Percentiles rank a stretch among this genome's conserved stretches.
Evolutionary conservation across 768 basidiomycete species (phyloP).

Genomic region (Cystobasidiopsis lactophilus): DNA sequence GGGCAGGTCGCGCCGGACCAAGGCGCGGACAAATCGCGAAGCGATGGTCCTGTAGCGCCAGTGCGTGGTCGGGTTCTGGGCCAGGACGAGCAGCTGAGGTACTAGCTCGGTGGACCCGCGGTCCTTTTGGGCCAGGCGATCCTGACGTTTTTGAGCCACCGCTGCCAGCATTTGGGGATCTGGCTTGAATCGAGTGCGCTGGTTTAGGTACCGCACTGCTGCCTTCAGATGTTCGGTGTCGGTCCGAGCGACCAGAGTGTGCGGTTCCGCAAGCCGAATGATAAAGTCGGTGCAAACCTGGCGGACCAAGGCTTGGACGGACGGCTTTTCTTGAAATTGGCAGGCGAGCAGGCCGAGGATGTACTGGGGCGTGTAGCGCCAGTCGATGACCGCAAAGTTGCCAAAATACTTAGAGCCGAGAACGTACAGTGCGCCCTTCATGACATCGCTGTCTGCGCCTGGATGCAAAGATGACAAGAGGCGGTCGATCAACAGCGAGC

Average conservation of each 20-base stretch:
- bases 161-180: conserved; percentile 4
- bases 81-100: conserved; percentile 35
- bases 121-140: conserved; percentile 13
- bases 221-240: conserved; percentile 1
- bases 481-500: conserved; percentile 23
- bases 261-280: conserved; percentile 18
- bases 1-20: conserved; percentile 40
- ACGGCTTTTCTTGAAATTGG: conserved; percentile 71
- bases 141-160: conserved; percentile 4
- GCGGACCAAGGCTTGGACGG: conserved; percentile 49
- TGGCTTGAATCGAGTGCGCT: neutral
- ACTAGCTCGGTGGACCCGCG: conserved; percentile 15
- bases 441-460: conserved; percentile 29
- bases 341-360: conserved; percentile 43
- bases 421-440: conserved; percentile 40
- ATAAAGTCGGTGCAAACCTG: conserved; percentile 30
- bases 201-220: neutral
- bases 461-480: conserved; percentile 25
- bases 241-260: neutral
- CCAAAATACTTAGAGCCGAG: conserved; percentile 19
- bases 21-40: conserved; percentile 41
- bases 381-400: conserved; percentile 32
- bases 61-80: conserved; percentile 41
- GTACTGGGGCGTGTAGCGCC: conserved; percentile 39
- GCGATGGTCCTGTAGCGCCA: conserved; percentile 61